These are phyloP conservation scores for Papiliotrema flavescens DNA, from an alignment of 1,284 basidiomycete genomes.

Conservation along the genomic window DNA sequence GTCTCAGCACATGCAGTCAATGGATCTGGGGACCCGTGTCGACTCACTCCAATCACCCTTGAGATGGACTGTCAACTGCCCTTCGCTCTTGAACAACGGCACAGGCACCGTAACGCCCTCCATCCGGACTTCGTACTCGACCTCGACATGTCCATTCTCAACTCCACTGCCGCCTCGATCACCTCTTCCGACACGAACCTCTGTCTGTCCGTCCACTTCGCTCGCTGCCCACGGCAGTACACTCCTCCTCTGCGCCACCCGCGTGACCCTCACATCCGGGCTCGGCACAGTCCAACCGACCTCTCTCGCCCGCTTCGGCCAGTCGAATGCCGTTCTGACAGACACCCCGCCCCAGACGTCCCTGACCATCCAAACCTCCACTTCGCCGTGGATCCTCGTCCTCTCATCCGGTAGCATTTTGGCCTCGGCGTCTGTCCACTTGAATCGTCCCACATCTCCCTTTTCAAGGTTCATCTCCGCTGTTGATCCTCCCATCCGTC, in stretches of 20 bases:
- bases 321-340: conserved; percentile 17
- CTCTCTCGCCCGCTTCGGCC: conserved; percentile 23
- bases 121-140: conserved; percentile 20
- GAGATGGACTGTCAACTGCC: not conserved
- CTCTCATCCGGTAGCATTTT: conserved; percentile 1
- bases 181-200: not conserved
- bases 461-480: not conserved
- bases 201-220: not conserved
- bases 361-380: conserved; percentile 17
- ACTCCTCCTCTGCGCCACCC: conserved; percentile 13
- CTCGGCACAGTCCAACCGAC: conserved; percentile 10
- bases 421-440: not conserved
- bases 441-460: not conserved
- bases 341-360: conserved; percentile 24
- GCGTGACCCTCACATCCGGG: conserved; percentile 13
- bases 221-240: conserved; percentile 6
- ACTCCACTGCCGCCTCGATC: not conserved
- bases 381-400: conserved; percentile 17
- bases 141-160: conserved; percentile 13
- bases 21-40: no score
- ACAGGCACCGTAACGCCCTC: conserved; percentile 12
- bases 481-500: not conserved
- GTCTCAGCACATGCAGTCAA: no score
- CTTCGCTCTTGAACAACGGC: conserved; percentile 14
- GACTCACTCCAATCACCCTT: not conserved